Evolutionary conservation across 1,139 yeast genomes (phyloP).

Genomic region (Blastobotrys buckinghamii): DNA sequence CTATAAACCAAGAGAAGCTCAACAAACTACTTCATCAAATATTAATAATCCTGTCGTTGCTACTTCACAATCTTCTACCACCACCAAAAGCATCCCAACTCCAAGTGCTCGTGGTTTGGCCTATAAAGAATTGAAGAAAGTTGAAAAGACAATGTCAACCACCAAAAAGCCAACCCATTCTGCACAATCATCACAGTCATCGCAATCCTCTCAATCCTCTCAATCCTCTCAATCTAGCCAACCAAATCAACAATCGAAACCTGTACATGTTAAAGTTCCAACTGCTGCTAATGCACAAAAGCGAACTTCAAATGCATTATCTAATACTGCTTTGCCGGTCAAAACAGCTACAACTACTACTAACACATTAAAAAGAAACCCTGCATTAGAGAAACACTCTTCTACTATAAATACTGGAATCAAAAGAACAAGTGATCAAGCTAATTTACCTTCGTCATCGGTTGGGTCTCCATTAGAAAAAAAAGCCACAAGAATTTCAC

Average conservation of each 20-base stretch:
- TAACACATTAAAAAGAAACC: background rate
- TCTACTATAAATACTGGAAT: background rate
- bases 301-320: background rate
- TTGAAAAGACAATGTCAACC: background rate
- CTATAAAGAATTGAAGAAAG: background rate
- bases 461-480: constrained; percentile 8
- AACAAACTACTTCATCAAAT: background rate
- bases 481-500: constrained; percentile 12
- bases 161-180: background rate
- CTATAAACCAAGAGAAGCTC: background rate
- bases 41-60: too few relatives aligned
- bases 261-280: constrained; percentile 12
- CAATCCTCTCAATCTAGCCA: too few relatives aligned
- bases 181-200: background rate
- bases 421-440: constrained; percentile 17
- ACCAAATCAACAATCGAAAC: constrained; percentile 4
- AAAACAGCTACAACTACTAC: constrained; percentile 6
- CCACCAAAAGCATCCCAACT: background rate
- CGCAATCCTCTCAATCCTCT: too few relatives aligned
- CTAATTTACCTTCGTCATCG: constrained; percentile 6
- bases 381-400: background rate
- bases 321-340: constrained; percentile 10
- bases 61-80: background rate
- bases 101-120: background rate
- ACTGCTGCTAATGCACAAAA: constrained; percentile 12